Evolutionary conservation across 2,329 filamentous ascomycete species (phyloP), one percentile per base, ranked within the genome.

Genomic region (Colletotrichum spaethianum): DNA sequence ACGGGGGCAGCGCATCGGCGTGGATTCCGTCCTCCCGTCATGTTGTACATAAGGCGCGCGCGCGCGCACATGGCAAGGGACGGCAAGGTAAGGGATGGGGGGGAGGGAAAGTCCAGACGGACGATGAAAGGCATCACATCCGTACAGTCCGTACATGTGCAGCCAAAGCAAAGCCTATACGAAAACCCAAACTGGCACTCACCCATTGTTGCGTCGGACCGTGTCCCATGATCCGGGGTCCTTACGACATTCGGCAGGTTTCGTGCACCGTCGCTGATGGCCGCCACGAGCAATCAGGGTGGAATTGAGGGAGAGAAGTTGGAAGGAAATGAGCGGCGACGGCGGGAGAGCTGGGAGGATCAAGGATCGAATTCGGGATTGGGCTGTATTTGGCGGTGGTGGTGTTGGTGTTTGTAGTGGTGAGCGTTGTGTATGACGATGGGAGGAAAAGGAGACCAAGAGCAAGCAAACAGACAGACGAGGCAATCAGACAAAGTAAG

Each of bases 141-240:
- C 33, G 36, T 26, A 38, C n/a, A 26, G 36, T 23, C 20, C 23
- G 31, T n/a, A 38, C 53, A 59, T 23, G 53, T 42, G 42, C 40
- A 38, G 68, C n/a, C 44, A 46, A 42, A 38, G 68, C n/a, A 50
- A 46, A 42, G 50, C 44, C 59, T 63, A 65, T 31, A 18, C 16
- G n/a, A 20, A 63, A 55, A 61, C 36, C 64, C 36, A 70, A 48
- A 36, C 42, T 48, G 44, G 56, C 72, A 81, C 79, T 81, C 75
- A 81, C 79, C 79, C 79, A 81, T 81, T 77, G 72, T 81, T 75
- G 78, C 76, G 76, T 78, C 72, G 75, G 75, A 70, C 75, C 77
- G 73, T 79, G 74, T 77, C 79, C 77, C 80, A 81, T 81, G 77
- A 75, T 80, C 79, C 68, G 70, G 65, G 74, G 20, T 33, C 75